Conservation (phyloP, 257 asterid genomes). For the Scutellaria galericulata region DNA sequence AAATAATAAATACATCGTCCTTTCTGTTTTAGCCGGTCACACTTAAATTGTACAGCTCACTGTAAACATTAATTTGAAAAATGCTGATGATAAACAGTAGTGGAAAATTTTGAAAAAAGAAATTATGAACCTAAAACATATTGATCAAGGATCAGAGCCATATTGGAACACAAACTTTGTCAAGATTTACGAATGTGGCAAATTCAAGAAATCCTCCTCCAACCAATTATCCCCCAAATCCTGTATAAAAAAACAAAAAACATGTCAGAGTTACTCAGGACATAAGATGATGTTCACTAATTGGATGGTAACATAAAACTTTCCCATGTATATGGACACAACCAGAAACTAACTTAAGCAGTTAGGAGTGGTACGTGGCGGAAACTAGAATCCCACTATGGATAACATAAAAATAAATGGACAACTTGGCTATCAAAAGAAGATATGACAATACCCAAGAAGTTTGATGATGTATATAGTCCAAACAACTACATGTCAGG, state of each 20-base stretch:
- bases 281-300: conserved; percentile 33
- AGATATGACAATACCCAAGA: conserved; percentile 44
- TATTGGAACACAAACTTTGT: conserved; percentile 36
- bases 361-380: not conserved
- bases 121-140: conserved; percentile 37
- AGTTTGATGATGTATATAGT: conserved; percentile 15
- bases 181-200: conserved; percentile 36
- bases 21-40: conserved; percentile 39
- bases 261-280: conserved; percentile 46
- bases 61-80: conserved; percentile 37
- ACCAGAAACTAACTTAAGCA: conserved; percentile 15
- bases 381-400: conserved; percentile 5
- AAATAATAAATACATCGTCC: conserved; percentile 39
- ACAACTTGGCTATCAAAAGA: conserved; percentile 27
- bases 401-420: not conserved
- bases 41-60: conserved; percentile 45
- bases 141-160: conserved; percentile 41
- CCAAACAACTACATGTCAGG: conserved; percentile 34
- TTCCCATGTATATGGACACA: not conserved
- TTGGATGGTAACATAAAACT: conserved; percentile 3
- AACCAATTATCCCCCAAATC: conserved; percentile 43
- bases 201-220: conserved; percentile 44
- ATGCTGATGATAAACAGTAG: conserved; percentile 33
- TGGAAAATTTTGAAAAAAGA: conserved; percentile 9
- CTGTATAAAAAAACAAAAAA: conserved; percentile 49